Evolutionary conservation across 2,329 filamentous ascomycete genomes (phyloP), one percentile per base, ranked within the genome.

Genomic region (Achaetomium macrosporum): DNA sequence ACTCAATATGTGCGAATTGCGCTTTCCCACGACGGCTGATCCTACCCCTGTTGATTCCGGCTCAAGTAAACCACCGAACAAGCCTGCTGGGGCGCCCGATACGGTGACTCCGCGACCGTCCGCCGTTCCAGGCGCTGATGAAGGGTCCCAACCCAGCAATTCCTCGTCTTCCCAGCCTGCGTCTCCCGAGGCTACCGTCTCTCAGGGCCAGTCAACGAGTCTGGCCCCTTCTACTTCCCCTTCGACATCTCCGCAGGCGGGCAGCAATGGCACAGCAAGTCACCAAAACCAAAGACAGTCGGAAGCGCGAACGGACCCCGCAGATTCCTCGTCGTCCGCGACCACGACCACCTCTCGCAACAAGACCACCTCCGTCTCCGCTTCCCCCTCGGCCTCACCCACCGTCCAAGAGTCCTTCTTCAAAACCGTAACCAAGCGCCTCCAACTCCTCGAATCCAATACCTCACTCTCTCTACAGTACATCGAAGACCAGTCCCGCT

Each of bases 321-420:
- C 47, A 7, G 55, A 59, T 13, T 37, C 33, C 12, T 20, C 54
- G 15, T 31, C 55, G 10, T 20, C 54, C 4, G n/a, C 55, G 20
- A 50, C 47, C 13, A 57, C 62, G 31, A 61, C 66, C 8, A 55
- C 60, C 9, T 55, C 61, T 17, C 69, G 65, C 50, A 69, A 65
- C 64, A 68, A 67, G 55, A 72, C 69, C 51, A 73, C 60, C 62
- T 54, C 69, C 45, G 59, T 70, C 25, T 61, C 71, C 25, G 71
- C 74, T 9, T 64, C 76, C 1, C 66, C 76, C 8, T 69, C 78
- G 1, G 70, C 86, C 1, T 81, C 83, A 1, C 91, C 92, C 2
- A 90, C 91, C 0, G 93, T 95, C 1, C 93, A 99, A 68, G 93
- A 99, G 67, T 93, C 88, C 1, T 97, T 99, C 70, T 99, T 96